phyloP scores from a whole-genome alignment of 352 stramenopile species.

The Phytophthora nicotianae region DNA sequence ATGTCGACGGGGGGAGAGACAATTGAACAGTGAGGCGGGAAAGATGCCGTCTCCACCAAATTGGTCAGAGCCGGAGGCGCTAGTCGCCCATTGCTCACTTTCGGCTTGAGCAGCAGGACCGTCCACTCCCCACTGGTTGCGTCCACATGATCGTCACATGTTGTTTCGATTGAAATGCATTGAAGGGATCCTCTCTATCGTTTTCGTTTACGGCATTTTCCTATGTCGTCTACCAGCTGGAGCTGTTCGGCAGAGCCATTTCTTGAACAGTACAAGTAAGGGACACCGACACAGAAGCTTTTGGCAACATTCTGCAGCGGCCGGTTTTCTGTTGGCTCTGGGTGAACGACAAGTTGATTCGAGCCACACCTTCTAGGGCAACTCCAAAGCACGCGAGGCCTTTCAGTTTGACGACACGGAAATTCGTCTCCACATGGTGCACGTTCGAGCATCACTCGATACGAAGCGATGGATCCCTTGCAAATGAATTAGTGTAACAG shows the following conservation, averaged over 20 bases:
- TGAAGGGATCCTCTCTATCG: constrained; percentile 16
- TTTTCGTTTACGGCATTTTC: constrained; percentile 4
- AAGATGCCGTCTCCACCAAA: constrained; percentile 16
- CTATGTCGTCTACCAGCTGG: constrained; percentile 19
- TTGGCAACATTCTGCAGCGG: not conserved
- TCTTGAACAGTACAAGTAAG: constrained; percentile 18
- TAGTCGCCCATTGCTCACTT: constrained; percentile 27
- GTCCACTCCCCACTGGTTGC: constrained; percentile 30
- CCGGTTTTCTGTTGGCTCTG: constrained; percentile 11
- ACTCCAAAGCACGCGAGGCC: constrained; percentile 3
- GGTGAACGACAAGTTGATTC: constrained; percentile 2
- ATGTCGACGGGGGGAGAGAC: not conserved
- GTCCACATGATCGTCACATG: constrained; percentile 24
- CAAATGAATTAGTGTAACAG: not conserved
- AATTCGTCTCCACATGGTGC: constrained; percentile 8
- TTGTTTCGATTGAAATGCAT: not conserved
- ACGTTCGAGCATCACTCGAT: constrained; percentile 5
- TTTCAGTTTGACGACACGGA: constrained; percentile 7
- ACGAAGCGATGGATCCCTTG: not conserved
- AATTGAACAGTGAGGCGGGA: constrained; percentile 24
- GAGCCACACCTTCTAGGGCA: constrained; percentile 32
- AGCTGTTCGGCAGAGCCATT: constrained; percentile 22
- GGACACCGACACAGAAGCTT: not conserved
- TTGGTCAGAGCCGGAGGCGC: constrained; percentile 26
- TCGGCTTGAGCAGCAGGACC: constrained; percentile 23